Percentiles rank a stretch among this genome's conserved stretches.
Evolutionary conservation across 257 asterid genomes (phyloP).

Genomic region (Solanum bulbocastanum): DNA sequence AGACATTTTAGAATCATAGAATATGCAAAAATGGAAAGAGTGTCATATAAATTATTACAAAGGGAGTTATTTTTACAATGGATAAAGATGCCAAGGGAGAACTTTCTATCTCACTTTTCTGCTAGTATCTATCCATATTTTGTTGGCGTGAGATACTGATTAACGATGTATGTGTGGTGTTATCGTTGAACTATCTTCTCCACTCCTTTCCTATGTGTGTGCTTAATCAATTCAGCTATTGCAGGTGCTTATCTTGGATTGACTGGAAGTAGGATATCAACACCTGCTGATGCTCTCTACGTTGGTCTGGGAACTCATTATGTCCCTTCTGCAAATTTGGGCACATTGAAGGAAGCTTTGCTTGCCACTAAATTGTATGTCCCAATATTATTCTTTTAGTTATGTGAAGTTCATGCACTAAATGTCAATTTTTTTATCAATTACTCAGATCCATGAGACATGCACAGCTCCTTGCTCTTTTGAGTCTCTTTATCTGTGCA

Average conservation of each 20-base stretch:
- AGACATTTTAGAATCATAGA: neutral
- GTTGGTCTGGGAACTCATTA: slow-evolving; percentile 89
- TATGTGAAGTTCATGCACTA: neutral
- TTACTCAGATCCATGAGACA: neutral
- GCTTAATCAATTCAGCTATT: neutral
- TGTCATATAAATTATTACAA: neutral
- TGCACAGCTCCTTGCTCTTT: neutral
- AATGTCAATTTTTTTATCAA: neutral
- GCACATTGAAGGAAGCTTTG: slow-evolving; percentile 53
- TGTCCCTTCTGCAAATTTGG: slow-evolving; percentile 77
- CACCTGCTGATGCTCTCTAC: slow-evolving; percentile 93
- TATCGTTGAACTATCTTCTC: neutral
- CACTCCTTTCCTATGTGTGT: neutral
- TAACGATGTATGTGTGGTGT: neutral
- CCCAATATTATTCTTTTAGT: neutral
- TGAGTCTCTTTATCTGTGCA: neutral
- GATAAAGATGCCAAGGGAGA: neutral
- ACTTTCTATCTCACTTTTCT: neutral
- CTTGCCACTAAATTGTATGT: slow-evolving; percentile 62
- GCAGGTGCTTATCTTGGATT: slow-evolving; percentile 95
- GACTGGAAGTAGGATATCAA: slow-evolving; percentile 81
- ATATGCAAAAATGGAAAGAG: neutral
- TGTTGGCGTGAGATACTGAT: neutral
- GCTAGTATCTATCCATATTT: neutral
- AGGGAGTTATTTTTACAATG: neutral